Base-by-base conservation (phyloP, 495 filamentous ascomycete species). In the Daldinia decipiens region DNA sequence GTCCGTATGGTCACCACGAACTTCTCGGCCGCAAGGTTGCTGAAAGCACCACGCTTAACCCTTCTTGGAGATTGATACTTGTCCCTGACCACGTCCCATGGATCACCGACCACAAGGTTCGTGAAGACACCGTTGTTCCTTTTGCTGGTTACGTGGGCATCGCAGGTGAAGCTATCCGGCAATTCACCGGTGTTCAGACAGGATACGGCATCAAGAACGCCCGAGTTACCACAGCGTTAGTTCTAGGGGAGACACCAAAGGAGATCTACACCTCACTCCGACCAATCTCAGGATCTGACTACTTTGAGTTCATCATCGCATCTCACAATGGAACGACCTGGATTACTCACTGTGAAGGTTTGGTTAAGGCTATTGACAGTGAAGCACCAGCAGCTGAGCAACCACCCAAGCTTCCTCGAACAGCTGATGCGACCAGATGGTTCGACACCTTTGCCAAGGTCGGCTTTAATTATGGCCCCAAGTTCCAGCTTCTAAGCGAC, bases 121-220 rank as follows among this genome's bases (percentile, higher is more conserved):
- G 65, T 1, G 69, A 71, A 1, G 78, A 83, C 24, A 78, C 84
- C 7, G 62, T 87, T 0, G 85, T 85, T 53, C 85, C 86, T 0
- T 76, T 72, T 17, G 81, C 85, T 12, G 84, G 79, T 0, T 86
- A 84, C 57, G 75, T 86, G 0, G 70, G 78, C 6, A 84, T 87
- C 79, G 80, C 70, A 2, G 78, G 79, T 6, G 85, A 87, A 61
- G 86, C 85, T 0, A 73, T 81, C 0, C 38, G 77, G 0, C 85
- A 88, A 58, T 24, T 83, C 9, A 74, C 73, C 0, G 68, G 17
- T 34, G 15, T 59, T 0, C 68, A 68, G 13, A 62, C 70, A 11
- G 73, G 69, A 12, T 82, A 73, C 57, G 71, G 58, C 17, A 32
- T 82, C 34, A 66, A 76, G 13, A 56, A 80, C 56, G 68, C 81